These are phyloP conservation scores for Xylaria scruposa DNA, from an alignment of 495 filamentous ascomycete genomes.

Conservation along the genomic window DNA sequence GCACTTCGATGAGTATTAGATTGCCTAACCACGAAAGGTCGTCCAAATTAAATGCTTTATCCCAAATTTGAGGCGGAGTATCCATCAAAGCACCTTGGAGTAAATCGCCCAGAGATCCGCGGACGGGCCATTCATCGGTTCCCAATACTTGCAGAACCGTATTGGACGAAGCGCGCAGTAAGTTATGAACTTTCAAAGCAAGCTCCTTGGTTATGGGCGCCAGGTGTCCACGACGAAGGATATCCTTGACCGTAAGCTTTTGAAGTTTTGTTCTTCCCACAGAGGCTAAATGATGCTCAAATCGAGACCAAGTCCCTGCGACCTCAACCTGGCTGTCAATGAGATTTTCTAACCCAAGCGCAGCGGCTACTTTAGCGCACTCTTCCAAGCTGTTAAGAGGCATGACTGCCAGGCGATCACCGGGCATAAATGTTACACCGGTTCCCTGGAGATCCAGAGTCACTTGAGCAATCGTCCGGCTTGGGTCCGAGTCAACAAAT, in stretches of 20 bases:
- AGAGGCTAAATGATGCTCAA: slow-evolving; percentile 52
- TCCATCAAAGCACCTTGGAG: slow-evolving; percentile 52
- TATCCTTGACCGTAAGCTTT: slow-evolving; percentile 53
- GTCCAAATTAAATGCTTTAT: slow-evolving; percentile 51
- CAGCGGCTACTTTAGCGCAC: slow-evolving; percentile 54
- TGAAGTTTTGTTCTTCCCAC: slow-evolving; percentile 39
- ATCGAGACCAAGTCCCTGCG: slow-evolving; percentile 50
- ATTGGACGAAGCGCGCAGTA: slow-evolving; percentile 54
- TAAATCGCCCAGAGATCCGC: slow-evolving; percentile 54
- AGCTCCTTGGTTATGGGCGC: slow-evolving; percentile 57
- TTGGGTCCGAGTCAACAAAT: slow-evolving; percentile 50
- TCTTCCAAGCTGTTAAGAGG: slow-evolving; percentile 57
- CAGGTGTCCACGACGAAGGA: slow-evolving; percentile 55
- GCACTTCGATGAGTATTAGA: slow-evolving; percentile 54
- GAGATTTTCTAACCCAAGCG: slow-evolving; percentile 49
- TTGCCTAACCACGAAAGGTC: slow-evolving; percentile 54
- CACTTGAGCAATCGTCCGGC: slow-evolving; percentile 52
- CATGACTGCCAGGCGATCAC: slow-evolving; percentile 58
- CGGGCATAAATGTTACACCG: slow-evolving; percentile 57
- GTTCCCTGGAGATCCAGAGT: slow-evolving; percentile 55
- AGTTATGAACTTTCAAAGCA: slow-evolving; percentile 48
- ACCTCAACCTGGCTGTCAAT: slow-evolving; percentile 45
- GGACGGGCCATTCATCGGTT: slow-evolving; percentile 56
- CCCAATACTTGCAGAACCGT: slow-evolving; percentile 55
- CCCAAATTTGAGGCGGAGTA: slow-evolving; percentile 55